phyloP scores from a whole-genome alignment of 2,329 filamentous ascomycete genomes.

The Nothomitra cinnamomea region DNA sequence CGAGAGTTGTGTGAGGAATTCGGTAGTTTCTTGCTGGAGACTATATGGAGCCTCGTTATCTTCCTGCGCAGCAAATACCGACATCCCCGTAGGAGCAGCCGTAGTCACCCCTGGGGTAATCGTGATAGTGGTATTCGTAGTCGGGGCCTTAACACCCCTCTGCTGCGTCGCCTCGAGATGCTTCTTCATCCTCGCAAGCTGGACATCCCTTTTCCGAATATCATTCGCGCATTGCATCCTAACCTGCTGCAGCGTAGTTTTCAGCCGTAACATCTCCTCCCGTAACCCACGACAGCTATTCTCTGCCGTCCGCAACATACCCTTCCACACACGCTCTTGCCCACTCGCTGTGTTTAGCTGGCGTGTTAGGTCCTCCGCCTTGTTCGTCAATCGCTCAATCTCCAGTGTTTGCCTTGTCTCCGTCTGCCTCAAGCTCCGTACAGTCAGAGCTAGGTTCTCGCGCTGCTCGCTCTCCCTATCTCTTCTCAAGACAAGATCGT shows the following conservation, averaged over 20 bases:
- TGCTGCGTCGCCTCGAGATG: constrained; percentile 47
- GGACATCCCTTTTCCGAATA: constrained; percentile 73
- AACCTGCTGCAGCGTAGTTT: constrained; percentile 64
- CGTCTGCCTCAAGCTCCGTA: constrained; percentile 63
- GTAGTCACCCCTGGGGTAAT: background rate
- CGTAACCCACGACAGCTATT: constrained; percentile 57
- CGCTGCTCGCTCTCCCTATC: constrained; percentile 80
- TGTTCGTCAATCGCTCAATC: constrained; percentile 38
- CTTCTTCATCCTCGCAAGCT: constrained; percentile 76
- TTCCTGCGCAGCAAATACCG: constrained; percentile 16
- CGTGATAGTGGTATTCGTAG: background rate
- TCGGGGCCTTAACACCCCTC: background rate
- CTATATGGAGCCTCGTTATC: constrained; percentile 45
- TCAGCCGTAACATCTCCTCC: constrained; percentile 67
- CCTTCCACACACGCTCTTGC: constrained; percentile 50
- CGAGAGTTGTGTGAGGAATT: constrained; percentile 73
- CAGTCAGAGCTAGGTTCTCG: constrained; percentile 62
- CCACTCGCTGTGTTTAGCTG: constrained; percentile 44
- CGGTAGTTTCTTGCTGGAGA: constrained; percentile 72
- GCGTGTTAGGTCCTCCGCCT: constrained; percentile 37
- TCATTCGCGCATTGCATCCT: constrained; percentile 80
- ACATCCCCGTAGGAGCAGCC: constrained; percentile 8
- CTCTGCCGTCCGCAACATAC: constrained; percentile 58
- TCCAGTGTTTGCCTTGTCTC: constrained; percentile 56
- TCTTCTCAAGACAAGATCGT: constrained; percentile 77